Evolutionary conservation across 2,329 filamentous ascomycete species (phyloP).

Genomic region (Albifimbria verrucaria): DNA sequence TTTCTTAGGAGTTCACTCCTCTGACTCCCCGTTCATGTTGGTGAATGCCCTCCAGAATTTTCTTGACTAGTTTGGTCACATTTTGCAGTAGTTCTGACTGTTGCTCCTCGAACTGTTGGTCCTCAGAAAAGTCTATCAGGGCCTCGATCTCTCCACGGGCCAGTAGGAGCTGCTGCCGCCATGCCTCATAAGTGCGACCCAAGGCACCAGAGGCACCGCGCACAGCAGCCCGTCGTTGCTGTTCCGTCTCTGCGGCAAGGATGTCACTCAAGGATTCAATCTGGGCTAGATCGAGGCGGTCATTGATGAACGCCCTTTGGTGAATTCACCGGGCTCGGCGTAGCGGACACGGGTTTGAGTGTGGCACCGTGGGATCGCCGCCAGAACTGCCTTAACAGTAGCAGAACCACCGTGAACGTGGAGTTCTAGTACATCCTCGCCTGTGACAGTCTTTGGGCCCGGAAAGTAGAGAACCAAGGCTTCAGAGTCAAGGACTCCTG

Average conservation of each 20-base stretch:
- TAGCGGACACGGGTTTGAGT: conserved; percentile 60
- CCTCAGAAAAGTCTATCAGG: conserved; percentile 94
- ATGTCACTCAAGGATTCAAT: conserved; percentile 65
- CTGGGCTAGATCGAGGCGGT: conserved; percentile 81
- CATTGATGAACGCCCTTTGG: conserved; percentile 84
- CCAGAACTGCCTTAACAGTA: conserved; percentile 80
- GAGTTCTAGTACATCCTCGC: conserved; percentile 87
- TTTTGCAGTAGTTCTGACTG: conserved; percentile 67
- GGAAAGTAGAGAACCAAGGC: conserved; percentile 84
- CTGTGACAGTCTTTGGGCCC: conserved; percentile 77
- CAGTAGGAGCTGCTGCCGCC: conserved; percentile 73
- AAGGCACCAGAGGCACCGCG: conserved; percentile 70
- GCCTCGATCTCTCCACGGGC: conserved; percentile 92
- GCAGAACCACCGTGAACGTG: conserved; percentile 93
- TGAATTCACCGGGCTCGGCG: conserved; percentile 95
- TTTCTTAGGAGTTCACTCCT: conserved; percentile 79
- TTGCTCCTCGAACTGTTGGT: conserved; percentile 94
- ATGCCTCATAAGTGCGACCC: conserved; percentile 73
- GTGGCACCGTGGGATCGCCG: conserved; percentile 63
- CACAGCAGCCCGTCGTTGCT: conserved; percentile 84
- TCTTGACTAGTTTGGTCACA: conserved; percentile 62
- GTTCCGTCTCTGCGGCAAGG: conserved; percentile 75
- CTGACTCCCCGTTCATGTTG: conserved; percentile 74
- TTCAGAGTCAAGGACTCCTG: conserved; percentile 69
- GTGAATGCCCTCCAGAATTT: conserved; percentile 60